phyloP scores from a whole-genome alignment of 768 basidiomycete species.

The Podaxis sp. region DNA sequence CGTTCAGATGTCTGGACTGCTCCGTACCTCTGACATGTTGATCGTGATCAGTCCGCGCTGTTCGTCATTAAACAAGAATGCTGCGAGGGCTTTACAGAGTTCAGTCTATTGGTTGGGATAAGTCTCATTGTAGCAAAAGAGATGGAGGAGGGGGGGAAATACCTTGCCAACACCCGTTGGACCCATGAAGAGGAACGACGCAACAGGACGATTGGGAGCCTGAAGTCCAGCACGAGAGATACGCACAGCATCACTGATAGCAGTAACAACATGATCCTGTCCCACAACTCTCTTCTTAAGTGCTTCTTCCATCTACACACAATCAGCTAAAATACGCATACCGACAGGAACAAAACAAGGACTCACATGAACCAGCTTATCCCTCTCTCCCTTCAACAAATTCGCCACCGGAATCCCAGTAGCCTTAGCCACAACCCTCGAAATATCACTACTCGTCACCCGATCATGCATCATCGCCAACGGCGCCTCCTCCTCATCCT shows the following conservation, averaged over 20 bases:
- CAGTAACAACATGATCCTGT: constrained; percentile 82
- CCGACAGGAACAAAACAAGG: background rate
- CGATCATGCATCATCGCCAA: constrained; percentile 76
- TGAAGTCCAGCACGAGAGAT: constrained; percentile 90
- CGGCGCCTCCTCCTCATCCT: constrained; percentile 38
- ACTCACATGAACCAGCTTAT: constrained; percentile 83
- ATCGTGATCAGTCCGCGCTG: constrained; percentile 87
- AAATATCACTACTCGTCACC: constrained; percentile 86
- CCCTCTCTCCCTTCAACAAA: constrained; percentile 82
- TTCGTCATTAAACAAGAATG: constrained; percentile 88
- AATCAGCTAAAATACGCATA: background rate
- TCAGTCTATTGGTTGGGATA: constrained; percentile 54
- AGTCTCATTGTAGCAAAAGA: background rate
- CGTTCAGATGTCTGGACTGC: background rate
- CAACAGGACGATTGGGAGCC: constrained; percentile 84
- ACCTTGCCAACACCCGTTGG: constrained; percentile 88
- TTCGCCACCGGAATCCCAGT: constrained; percentile 92
- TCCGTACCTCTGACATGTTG: constrained; percentile 80
- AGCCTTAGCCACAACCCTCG: constrained; percentile 80
- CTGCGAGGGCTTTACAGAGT: constrained; percentile 82
- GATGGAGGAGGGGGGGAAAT: constrained; percentile 9
- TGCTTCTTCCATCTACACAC: constrained; percentile 76
- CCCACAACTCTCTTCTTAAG: constrained; percentile 78
- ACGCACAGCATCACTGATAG: constrained; percentile 87
- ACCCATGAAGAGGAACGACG: constrained; percentile 88